Conservation (phyloP, 495 filamentous ascomycete genomes). For the Podospora appendiculata region DNA sequence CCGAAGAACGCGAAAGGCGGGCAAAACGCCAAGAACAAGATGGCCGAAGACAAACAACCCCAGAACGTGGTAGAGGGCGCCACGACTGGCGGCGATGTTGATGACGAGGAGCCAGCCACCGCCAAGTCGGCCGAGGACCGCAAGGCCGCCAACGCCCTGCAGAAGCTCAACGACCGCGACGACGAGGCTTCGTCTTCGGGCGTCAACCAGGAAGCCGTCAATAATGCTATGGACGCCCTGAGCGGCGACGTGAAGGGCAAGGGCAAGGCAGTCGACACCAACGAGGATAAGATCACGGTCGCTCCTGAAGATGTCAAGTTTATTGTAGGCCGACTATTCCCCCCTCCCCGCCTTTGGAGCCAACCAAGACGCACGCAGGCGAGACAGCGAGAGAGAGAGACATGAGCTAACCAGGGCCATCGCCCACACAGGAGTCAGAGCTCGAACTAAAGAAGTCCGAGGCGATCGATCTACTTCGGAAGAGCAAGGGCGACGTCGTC, state of each 20-base stretch:
- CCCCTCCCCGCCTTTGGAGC: background rate
- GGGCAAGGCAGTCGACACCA: slow-evolving; percentile 24
- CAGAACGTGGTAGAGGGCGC: slow-evolving; percentile 48
- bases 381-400: too few species aligned
- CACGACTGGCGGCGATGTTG: slow-evolving; percentile 53
- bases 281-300: slow-evolving; percentile 44
- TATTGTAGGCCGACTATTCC: slow-evolving; percentile 18
- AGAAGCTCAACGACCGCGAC: slow-evolving; percentile 59
- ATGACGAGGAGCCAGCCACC: slow-evolving; percentile 52
- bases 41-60: slow-evolving; percentile 56
- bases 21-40: slow-evolving; percentile 14
- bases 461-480: slow-evolving; percentile 74
- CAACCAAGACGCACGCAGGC: too few species aligned
- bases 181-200: slow-evolving; percentile 47
- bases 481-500: slow-evolving; percentile 69
- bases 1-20: too few species aligned
- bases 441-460: slow-evolving; percentile 71
- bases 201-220: slow-evolving; percentile 74
- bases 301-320: slow-evolving; percentile 37
- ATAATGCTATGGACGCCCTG: slow-evolving; percentile 71
- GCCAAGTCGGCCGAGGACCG: slow-evolving; percentile 75
- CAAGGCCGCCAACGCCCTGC: slow-evolving; percentile 82
- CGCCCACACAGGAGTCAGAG: slow-evolving; percentile 51
- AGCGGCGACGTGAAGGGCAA: slow-evolving; percentile 26
- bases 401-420: background rate